A percentile compares a stretch with the other conserved stretches of the same genome.
Conservation (phyloP, 1,139 yeast species). For the Hyphopichia buzzinii region DNA sequence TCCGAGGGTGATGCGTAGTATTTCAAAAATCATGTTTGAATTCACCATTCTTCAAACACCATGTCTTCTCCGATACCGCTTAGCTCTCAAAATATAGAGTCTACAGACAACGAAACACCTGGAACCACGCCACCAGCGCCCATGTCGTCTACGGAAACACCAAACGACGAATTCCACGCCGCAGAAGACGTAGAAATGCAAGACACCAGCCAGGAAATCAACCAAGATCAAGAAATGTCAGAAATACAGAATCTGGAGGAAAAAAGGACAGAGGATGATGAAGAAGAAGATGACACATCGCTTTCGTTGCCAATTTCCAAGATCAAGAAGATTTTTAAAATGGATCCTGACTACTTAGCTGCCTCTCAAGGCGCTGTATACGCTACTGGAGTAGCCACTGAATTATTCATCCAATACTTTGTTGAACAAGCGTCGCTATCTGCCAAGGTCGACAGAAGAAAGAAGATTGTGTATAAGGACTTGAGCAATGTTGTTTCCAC, state of each 20-base stretch:
- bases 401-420: slow-evolving; percentile 74
- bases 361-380: slow-evolving; percentile 80
- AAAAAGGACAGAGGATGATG: slow-evolving; percentile 11
- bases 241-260: slow-evolving; percentile 6
- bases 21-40: neutral
- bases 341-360: slow-evolving; percentile 78
- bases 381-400: slow-evolving; percentile 85
- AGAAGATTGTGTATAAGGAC: slow-evolving; percentile 71
- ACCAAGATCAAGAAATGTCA: slow-evolving; percentile 2
- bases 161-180: too few relatives aligned
- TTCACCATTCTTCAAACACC: neutral
- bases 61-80: slow-evolving; percentile 10
- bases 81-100: slow-evolving; percentile 7
- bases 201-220: slow-evolving; percentile 4
- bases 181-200: slow-evolving; percentile 9
- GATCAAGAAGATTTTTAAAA: slow-evolving; percentile 77
- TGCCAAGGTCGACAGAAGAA: slow-evolving; percentile 68
- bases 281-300: slow-evolving; percentile 19
- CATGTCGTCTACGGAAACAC: slow-evolving; percentile 8
- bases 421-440: slow-evolving; percentile 75
- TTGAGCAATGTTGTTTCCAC: slow-evolving; percentile 68
- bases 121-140: slow-evolving; percentile 10
- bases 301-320: slow-evolving; percentile 69
- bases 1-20: slow-evolving; percentile 10
- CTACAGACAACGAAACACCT: slow-evolving; percentile 8